These are phyloP conservation scores for Capsicum baccatum DNA, from an alignment of 257 asterid species.

Conservation along the genomic window DNA sequence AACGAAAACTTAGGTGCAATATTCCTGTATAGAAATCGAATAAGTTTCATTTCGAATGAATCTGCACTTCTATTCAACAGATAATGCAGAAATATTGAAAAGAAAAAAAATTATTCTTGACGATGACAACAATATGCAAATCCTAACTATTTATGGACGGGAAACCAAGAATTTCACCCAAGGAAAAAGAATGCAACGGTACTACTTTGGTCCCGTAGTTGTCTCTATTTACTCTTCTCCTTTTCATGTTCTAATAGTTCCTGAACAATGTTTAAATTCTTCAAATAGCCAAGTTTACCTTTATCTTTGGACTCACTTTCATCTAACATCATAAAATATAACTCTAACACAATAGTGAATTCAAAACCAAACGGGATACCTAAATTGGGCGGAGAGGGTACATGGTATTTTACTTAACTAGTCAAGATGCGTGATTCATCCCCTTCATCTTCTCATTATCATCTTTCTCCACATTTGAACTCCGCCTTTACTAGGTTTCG, in stretches of 20 bases:
- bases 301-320: background rate
- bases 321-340: background rate
- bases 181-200: background rate
- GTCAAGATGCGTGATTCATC: background rate
- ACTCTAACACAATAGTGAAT: background rate
- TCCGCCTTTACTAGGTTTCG: background rate
- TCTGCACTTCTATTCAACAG: background rate
- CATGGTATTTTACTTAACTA: background rate
- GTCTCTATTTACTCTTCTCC: background rate
- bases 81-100: background rate
- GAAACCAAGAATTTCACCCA: background rate
- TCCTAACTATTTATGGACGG: background rate
- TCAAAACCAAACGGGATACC: background rate
- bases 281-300: constrained; percentile 6
- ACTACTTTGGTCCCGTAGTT: background rate
- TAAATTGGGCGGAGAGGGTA: background rate
- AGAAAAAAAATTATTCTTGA: background rate
- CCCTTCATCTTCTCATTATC: constrained; percentile 12
- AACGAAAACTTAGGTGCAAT: background rate
- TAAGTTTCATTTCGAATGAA: background rate
- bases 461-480: background rate
- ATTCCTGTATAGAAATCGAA: background rate
- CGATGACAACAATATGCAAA: background rate
- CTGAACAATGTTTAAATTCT: constrained; percentile 9
- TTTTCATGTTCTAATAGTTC: background rate